Evolutionary conservation across 2,329 filamentous ascomycete species (phyloP), one percentile per base, ranked within the genome.

Genomic region (Cryphonectria carpinicola): DNA sequence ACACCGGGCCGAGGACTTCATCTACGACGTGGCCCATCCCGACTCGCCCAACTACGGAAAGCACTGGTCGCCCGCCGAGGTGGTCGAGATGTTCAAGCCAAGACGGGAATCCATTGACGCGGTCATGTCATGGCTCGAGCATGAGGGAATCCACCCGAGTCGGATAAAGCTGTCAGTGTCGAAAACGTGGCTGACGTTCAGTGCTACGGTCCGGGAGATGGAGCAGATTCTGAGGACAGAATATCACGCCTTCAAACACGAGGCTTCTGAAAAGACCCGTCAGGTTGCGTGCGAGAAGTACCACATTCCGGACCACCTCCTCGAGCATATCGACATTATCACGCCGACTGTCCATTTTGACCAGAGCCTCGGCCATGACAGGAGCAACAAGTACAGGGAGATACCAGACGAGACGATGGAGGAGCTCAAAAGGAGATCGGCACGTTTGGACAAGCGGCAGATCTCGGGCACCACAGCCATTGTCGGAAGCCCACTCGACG

Each of bases 141-240:
- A 78, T 6, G 82, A 84, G 32, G 89, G 88, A 10, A 86, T 90
- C 60, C 75, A 81, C 25, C 76, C 77, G 2, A 79, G 80, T 3
- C 82, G 86, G 5, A 81, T 90, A 60, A 79, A 79, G 56, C 82
- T 87, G 60, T 86, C 87, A 0, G 80, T 82, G 58, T 84, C 84
- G 39, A 82, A 84, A 67, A 84, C 84, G 65, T 89, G 87, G 86
- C 75, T 89, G 28, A 79, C 82, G 14, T 88, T 89, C 75, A 82
- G 87, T 69, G 86, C 86, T 11, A 85, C 85, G 7, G 84, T 85
- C 3, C 79, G 82, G 49, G 85, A 90, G 76, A 82, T 85, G 7
- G 87, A 89, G 76, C 76, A 78, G 28, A 80, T 89, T 25, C 81
- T 89, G 64, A 82, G 83, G 73, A 84, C 87, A 8, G 80, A 86